Evolutionary conservation across 305 asterid species (phyloP), one percentile per base, ranked within the genome.

Genomic region (Withania somnifera): DNA sequence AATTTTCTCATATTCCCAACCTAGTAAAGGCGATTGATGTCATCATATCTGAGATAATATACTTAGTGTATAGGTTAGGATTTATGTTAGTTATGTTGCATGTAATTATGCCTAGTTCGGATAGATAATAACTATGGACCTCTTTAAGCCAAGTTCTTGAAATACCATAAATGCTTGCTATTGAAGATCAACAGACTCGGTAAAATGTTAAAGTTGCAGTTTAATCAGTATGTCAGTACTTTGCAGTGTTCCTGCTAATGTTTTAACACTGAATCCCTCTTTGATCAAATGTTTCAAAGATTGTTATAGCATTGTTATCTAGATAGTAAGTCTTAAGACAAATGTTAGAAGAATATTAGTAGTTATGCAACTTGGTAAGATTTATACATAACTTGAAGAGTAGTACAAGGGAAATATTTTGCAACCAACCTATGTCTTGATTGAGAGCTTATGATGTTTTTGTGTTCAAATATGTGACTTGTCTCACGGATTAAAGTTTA

Each of bases 131-230:
- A 61, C 63, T 45, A 61, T 26, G 78, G n/a, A 26, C 36, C 45
- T 60, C 30, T 22, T 80, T 30, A 56, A 40, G 57, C 26, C 24
- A 20, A 26, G 82, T 78, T 78, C 28, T 38, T 57, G 57, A 58
- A 78, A 78, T 38, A 36, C 54, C 82, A 78, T 8, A 52, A 61
- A 80, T 80, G 63, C 38, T 80, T 79, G 77, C 60, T 63, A 30
- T 57, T 63, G 30, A 58, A 77, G 40, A 61, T 61, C 3, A 61
- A 26, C 38, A 26, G 3, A 24, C 79, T 9, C 36, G 14, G 10
- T 71, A 71, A 71, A 15, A 24, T 73, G 79, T 73, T 24, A 47
- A 38, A 42, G 19, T 73, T 73, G 53, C 78, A 22, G 68, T 28
- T 28, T 20, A 61, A 4, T 26, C 28, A 26, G 36, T 61, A 14